Conservation (phyloP, 2,329 filamentous ascomycete species). For the Apiospora aurea region DNA sequence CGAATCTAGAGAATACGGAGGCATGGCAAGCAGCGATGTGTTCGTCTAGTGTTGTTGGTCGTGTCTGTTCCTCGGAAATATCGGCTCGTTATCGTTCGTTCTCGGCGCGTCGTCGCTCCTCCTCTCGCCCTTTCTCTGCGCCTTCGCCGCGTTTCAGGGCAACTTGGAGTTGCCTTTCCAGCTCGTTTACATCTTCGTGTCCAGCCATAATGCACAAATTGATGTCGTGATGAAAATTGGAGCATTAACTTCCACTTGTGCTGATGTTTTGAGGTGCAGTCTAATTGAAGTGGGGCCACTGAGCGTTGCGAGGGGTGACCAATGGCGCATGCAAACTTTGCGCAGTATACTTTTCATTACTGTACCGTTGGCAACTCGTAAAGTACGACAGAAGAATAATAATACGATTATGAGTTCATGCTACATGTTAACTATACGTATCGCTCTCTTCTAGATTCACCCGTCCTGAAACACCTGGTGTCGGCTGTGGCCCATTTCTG, state of each 20-base stretch:
- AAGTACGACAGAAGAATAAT: neutral
- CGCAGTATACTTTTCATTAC: neutral
- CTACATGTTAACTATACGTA: neutral
- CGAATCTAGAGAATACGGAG: conserved; percentile 36
- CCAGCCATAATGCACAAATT: neutral
- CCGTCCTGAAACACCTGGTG: neutral
- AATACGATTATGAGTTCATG: neutral
- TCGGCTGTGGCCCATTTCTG: neutral
- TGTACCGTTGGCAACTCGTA: conserved; percentile 2
- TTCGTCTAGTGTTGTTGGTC: conserved; percentile 40
- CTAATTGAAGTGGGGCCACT: neutral
- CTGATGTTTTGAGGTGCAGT: neutral
- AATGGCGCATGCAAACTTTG: neutral
- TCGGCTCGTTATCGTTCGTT: conserved; percentile 11
- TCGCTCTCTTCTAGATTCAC: neutral
- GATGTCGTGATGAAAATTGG: neutral
- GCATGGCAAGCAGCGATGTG: conserved; percentile 42
- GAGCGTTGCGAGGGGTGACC: conserved; percentile 3
- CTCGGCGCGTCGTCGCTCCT: conserved; percentile 1
- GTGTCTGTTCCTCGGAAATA: conserved; percentile 33
- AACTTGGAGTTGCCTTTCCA: neutral
- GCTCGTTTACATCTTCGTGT: neutral
- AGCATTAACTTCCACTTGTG: neutral
- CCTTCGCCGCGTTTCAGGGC: conserved; percentile 16
- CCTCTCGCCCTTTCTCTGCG: neutral